phyloP scores from a whole-genome alignment of 2,329 filamentous ascomycete genomes.

The Colletotrichum costaricense region DNA sequence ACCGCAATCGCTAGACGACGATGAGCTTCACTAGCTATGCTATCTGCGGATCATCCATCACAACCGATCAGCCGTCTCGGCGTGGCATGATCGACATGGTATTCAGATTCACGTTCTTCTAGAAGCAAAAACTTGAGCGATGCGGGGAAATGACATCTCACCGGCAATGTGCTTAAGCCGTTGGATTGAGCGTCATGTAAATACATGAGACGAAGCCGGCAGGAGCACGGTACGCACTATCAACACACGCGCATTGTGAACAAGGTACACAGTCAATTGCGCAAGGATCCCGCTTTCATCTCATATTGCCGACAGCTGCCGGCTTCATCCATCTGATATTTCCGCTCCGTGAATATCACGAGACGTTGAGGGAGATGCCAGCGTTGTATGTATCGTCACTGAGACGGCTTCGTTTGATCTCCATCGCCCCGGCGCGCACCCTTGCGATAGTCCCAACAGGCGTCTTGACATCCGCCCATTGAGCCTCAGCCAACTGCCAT shows the following conservation, averaged over 20 bases:
- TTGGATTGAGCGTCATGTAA: neutral
- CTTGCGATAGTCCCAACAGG: neutral
- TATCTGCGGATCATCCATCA: neutral
- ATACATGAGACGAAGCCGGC: slow-evolving; percentile 12
- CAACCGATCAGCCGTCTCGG: slow-evolving; percentile 6
- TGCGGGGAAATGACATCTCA: neutral
- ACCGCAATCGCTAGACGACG: no score
- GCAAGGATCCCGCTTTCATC: neutral
- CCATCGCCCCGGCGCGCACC: slow-evolving; percentile 14
- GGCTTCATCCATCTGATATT: slow-evolving; percentile 17
- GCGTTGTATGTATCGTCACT: slow-evolving; percentile 5
- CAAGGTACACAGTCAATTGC: neutral
- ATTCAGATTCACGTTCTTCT: neutral
- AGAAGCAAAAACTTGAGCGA: neutral
- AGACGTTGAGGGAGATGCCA: neutral
- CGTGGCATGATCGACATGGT: neutral
- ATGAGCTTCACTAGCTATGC: neutral
- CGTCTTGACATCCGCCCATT: neutral
- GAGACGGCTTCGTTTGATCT: slow-evolving; percentile 31
- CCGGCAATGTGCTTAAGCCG: neutral
- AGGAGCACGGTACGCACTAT: neutral
- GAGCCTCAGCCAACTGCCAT: neutral
- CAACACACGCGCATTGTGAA: neutral
- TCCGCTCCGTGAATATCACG: neutral
- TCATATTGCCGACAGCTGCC: neutral